phyloP scores from a whole-genome alignment of 768 basidiomycete species.

The Baorangia bicolor region DNA sequence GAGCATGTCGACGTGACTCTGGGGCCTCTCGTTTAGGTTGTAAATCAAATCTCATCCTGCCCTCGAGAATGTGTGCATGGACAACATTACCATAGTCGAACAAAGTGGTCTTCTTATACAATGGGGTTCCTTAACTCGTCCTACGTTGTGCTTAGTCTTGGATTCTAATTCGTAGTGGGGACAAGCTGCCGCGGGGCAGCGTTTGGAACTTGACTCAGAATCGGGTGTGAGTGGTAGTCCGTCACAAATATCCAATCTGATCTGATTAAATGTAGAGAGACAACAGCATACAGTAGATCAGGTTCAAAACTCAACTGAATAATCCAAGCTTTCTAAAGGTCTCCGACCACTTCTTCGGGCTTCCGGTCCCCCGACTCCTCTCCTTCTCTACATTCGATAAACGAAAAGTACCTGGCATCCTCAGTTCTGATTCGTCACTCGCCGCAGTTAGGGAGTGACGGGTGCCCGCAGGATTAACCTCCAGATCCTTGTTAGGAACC shows the following conservation, averaged over 20 bases:
- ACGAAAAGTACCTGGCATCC: conserved; percentile 57
- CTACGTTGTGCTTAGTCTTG: background rate
- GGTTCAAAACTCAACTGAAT: conserved; percentile 12
- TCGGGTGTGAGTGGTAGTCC: background rate
- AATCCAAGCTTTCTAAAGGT: conserved; percentile 25
- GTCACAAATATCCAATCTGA: background rate
- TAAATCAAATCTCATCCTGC: background rate
- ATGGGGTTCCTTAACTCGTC: background rate
- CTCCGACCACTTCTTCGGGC: conserved; percentile 20
- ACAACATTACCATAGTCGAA: background rate
- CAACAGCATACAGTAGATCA: conserved; percentile 4
- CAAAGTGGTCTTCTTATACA: background rate
- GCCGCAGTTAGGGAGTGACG: conserved; percentile 1
- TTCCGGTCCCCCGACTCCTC: background rate
- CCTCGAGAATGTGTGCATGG: background rate
- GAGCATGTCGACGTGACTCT: conserved; percentile 49
- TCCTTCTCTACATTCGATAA: conserved; percentile 13
- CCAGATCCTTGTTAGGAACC: background rate
- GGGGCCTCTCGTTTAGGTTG: background rate
- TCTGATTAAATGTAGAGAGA: background rate
- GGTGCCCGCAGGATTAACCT: conserved; percentile 2
- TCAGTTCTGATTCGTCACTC: conserved; percentile 34
- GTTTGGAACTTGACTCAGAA: background rate
- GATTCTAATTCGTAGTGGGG: background rate
- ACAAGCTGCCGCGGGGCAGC: background rate